Base-by-base conservation (phyloP, 164 flowering plant species). In the Chloranthus sessilifolius region DNA sequence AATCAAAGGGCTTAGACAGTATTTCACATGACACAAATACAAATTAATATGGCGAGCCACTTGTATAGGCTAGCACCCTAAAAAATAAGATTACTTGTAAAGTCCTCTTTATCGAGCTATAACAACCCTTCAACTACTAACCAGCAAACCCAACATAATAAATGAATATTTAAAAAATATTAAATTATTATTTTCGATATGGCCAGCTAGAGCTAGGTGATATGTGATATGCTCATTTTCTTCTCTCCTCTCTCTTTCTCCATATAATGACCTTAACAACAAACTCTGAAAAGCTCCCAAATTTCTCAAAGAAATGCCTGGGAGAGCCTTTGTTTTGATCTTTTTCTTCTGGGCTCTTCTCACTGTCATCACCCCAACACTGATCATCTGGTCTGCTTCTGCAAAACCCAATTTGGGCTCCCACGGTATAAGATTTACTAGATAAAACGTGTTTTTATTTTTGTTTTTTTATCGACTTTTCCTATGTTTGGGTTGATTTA, bases 341-440 rank as follows among this genome's bases (percentile, higher is more conserved):
- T 78, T 81, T 61, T 68, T 79, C 59, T 70, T 71, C 47, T 86
- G 95, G 91, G 86, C 88, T 67, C 14, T 69, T 25, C 68, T 86
- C 47, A 63, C 88, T n/a, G 45, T 83, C 59, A 56, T 83, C 72
- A 86, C 91, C 8, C 95, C 95, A n/a, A 76, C 73, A 3, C 84
- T 86, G 12, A 46, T 86, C 41, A 62, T 60, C 47, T 56, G 69
- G 64, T 81, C 95, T 9, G 83, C 74, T 11, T 66, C 79, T 28
- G 71, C 82, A 7, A 73, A 72, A 50, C 55, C 70, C 22, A 40
- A 26, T 58, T 46, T 45, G 45, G 51, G 40, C 31, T 26, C 58
- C 2, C 31, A 58, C 21, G 85, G 83, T 79, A 67, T 52, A 33
- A 33, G 36, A 33, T 7, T 7, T 7, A 12, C 7, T 49, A 7